Percentiles rank a stretch among this genome's conserved stretches.
phyloP scores from a whole-genome alignment of 768 basidiomycete species.

The Rhodocollybia butyracea region DNA sequence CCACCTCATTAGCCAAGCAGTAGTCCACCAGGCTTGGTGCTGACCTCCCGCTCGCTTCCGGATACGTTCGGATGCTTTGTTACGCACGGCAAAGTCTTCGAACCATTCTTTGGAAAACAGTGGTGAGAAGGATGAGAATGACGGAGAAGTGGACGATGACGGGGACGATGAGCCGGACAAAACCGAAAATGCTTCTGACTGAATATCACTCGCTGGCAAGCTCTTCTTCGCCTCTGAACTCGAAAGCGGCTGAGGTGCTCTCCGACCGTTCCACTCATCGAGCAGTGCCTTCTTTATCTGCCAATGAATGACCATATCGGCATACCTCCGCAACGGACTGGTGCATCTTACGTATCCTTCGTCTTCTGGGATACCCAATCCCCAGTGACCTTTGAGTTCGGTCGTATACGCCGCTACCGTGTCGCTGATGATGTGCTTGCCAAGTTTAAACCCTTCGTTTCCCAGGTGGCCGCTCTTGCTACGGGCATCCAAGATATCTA shows the following conservation, averaged over 20 bases:
- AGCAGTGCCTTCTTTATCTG: conserved; percentile 79
- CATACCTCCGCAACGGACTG: conserved; percentile 82
- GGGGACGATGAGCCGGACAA: no score
- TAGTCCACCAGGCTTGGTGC: conserved; percentile 38
- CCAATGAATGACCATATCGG: conserved; percentile 86
- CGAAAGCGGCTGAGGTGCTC: not conserved
- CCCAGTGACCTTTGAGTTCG: conserved; percentile 61
- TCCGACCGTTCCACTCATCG: not conserved
- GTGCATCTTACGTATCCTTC: conserved; percentile 86
- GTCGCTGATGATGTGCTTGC: conserved; percentile 28
- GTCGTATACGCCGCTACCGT: conserved; percentile 42
- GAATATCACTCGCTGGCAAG: no score
- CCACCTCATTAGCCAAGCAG: conserved; percentile 36
- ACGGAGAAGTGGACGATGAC: not conserved
- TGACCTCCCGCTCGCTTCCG: conserved; percentile 24
- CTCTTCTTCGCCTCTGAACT: no score
- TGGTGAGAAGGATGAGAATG: conserved; percentile 8
- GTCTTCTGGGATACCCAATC: conserved; percentile 62
- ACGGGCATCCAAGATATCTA: conserved; percentile 48
- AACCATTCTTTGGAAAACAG: conserved; percentile 48
- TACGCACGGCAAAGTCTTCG: conserved; percentile 34
- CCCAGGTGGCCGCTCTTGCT: conserved; percentile 42
- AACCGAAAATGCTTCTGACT: no score
- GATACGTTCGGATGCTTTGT: conserved; percentile 33
- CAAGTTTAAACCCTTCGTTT: conserved; percentile 15